Percentiles rank a stretch among this genome's conserved stretches.
Conservation (phyloP, 805 yeast genomes). For the Metschnikowia peoriensis region DNA sequence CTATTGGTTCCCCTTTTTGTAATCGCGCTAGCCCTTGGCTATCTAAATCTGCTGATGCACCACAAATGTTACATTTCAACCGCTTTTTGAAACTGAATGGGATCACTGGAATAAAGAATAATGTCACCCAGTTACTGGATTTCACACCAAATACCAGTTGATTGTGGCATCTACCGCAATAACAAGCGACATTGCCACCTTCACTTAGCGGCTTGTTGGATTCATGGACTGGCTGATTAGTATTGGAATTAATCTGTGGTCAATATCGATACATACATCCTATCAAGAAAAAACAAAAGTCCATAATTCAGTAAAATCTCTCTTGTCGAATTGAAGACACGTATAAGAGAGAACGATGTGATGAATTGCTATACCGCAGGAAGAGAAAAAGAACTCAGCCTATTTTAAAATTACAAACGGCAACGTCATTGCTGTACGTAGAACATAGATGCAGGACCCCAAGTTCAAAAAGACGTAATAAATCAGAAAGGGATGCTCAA, state of each 20-base stretch:
- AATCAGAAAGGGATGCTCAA: too few species aligned
- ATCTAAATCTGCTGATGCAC: constrained; percentile 20
- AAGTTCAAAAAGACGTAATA: not conserved
- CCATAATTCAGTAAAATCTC: constrained; percentile 8
- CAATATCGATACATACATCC: constrained; percentile 17
- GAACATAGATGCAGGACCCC: not conserved
- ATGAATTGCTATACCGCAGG: not conserved
- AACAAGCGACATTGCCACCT: constrained; percentile 21
- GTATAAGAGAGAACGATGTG: too few species aligned
- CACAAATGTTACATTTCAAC: constrained; percentile 18
- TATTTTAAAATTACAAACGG: not conserved
- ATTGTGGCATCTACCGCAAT: constrained; percentile 62
- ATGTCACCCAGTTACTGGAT: constrained; percentile 47
- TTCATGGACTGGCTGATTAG: constrained; percentile 17
- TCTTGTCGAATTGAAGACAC: not conserved
- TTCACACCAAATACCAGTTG: constrained; percentile 51
- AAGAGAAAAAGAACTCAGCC: not conserved
- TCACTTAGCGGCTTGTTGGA: constrained; percentile 15
- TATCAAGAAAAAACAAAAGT: constrained; percentile 18
- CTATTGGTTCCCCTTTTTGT: constrained; percentile 17
- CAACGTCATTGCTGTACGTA: not conserved
- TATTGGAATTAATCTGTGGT: not conserved
- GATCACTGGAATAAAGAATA: constrained; percentile 19
- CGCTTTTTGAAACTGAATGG: constrained; percentile 17
- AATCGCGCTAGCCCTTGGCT: constrained; percentile 13